A percentile compares a stretch with the other conserved stretches of the same genome.
Conservation (phyloP, 352 stramenopile species). For the Globisporangium cystogenes region DNA sequence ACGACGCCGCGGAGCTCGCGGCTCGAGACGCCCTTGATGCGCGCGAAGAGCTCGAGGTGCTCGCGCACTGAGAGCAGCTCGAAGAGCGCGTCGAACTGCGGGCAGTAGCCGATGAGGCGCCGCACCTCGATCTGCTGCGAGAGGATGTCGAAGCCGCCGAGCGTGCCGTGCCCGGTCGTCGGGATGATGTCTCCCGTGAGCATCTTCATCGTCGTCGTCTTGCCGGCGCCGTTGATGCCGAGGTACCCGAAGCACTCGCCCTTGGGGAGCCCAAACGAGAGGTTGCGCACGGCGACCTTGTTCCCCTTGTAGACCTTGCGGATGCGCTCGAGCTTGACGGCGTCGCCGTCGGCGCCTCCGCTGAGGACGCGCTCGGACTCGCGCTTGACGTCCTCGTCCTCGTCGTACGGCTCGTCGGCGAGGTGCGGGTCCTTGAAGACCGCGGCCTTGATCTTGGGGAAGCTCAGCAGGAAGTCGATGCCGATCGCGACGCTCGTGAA, state of each 20-base stretch:
- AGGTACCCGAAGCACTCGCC: constrained; percentile 95
- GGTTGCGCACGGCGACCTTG: constrained; percentile 74
- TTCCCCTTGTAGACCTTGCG: constrained; percentile 39
- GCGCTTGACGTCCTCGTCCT: constrained; percentile 41
- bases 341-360: constrained; percentile 24
- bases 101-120: constrained; percentile 89
- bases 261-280: constrained; percentile 72
- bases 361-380: constrained; percentile 28
- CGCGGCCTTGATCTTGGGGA: constrained; percentile 49
- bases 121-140: constrained; percentile 67
- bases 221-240: constrained; percentile 93
- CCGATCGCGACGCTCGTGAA: constrained; percentile 21
- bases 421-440: constrained; percentile 47
- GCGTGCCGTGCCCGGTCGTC: constrained; percentile 36
- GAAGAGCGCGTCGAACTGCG: constrained; percentile 87
- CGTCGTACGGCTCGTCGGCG: constrained; percentile 23
- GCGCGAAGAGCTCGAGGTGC: constrained; percentile 85
- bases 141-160: constrained; percentile 70
- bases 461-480: constrained; percentile 59
- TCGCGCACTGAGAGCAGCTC: constrained; percentile 82
- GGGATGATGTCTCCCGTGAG: constrained; percentile 86
- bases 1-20: constrained; percentile 43
- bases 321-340: constrained; percentile 24
- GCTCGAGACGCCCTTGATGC: constrained; percentile 84
- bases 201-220: constrained; percentile 96